Conservation (phyloP, 2,329 filamentous ascomycete species). For the Pezicula carpinea region DNA sequence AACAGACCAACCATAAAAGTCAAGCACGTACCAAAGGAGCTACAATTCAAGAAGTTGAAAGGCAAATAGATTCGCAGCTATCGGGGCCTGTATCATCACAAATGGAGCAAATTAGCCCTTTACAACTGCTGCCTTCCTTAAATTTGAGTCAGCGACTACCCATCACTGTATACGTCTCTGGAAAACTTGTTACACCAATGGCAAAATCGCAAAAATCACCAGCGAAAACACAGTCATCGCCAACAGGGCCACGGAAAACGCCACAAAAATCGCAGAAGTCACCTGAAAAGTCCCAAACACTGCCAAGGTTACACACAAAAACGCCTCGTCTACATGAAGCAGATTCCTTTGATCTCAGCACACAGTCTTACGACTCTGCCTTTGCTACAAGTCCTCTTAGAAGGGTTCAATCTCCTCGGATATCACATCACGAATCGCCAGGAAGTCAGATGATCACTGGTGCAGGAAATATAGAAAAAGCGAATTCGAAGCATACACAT, state of each 20-base stretch:
- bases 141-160: too few species aligned
- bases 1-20: too few species aligned
- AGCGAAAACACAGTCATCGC: not conserved
- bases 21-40: too few species aligned
- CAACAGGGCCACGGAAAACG: too few species aligned
- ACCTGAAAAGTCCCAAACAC: not conserved
- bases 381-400: conserved; percentile 4
- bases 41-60: too few species aligned
- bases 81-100: too few species aligned
- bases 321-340: not conserved
- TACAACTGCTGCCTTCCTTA: not conserved
- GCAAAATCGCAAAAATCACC: too few species aligned
- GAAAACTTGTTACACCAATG: not conserved
- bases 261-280: not conserved
- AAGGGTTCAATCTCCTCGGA: not conserved
- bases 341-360: conserved; percentile 12
- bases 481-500: too few species aligned
- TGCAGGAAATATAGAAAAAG: too few species aligned
- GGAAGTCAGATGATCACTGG: too few species aligned
- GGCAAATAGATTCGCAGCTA: too few species aligned
- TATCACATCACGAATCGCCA: too few species aligned
- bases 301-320: not conserved
- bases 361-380: conserved; percentile 19
- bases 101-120: not conserved
- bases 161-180: not conserved